A percentile compares a stretch with the other conserved stretches of the same genome.
phyloP scores from a whole-genome alignment of 345 rosid genomes.

The Geranium rotundifolium region DNA sequence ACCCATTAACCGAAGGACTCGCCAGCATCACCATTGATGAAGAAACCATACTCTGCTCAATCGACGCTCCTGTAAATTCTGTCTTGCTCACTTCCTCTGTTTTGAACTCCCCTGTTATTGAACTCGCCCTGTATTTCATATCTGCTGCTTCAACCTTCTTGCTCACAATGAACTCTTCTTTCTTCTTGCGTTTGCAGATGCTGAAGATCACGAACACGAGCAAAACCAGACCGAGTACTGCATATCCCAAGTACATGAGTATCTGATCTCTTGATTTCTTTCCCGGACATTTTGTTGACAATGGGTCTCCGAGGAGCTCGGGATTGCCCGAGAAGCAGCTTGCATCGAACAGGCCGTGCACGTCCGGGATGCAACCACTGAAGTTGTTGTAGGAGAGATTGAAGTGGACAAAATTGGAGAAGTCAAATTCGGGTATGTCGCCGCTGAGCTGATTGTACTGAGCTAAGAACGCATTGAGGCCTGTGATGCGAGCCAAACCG shows the following conservation, averaged over 20 bases:
- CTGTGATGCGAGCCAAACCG: constrained; percentile 22
- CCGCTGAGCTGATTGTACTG: constrained; percentile 40
- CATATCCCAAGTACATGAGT: constrained; percentile 37
- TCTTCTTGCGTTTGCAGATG: constrained; percentile 17
- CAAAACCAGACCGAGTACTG: constrained; percentile 17
- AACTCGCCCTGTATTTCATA: constrained; percentile 7
- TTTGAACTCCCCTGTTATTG: constrained; percentile 13
- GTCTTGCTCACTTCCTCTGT: constrained; percentile 13
- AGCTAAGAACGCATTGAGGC: constrained; percentile 27
- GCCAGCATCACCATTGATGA: constrained; percentile 34
- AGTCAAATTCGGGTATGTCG: constrained; percentile 29
- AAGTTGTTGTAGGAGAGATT: constrained; percentile 47
- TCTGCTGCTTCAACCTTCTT: constrained; percentile 16
- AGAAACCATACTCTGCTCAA: constrained; percentile 22
- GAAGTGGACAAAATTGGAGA: constrained; percentile 30
- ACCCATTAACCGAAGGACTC: constrained; percentile 28
- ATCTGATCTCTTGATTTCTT: constrained; percentile 15
- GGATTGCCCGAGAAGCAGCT: constrained; percentile 34
- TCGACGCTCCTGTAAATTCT: constrained; percentile 15
- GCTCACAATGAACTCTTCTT: too few relatives aligned
- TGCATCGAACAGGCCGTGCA: constrained; percentile 7
- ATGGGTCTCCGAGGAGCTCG: too few relatives aligned
- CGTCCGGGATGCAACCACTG: constrained; percentile 31
- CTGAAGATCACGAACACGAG: constrained; percentile 12
- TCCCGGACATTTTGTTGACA: constrained; percentile 20